These are phyloP conservation scores for Paecilomyces formosus DNA, from an alignment of 2,329 filamentous ascomycete species.

Conservation along the genomic window DNA sequence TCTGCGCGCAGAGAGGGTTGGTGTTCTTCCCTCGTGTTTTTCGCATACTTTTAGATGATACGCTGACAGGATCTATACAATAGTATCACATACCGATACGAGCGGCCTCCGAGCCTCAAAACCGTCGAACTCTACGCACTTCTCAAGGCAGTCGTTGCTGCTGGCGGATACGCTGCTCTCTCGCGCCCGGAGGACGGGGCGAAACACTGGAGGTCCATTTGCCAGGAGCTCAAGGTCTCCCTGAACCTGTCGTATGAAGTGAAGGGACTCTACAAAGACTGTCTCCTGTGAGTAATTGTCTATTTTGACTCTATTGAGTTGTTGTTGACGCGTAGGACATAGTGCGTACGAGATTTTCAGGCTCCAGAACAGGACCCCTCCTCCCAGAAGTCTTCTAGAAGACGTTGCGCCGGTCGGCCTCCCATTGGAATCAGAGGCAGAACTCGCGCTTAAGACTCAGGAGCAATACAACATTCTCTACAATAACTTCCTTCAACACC, in stretches of 20 bases:
- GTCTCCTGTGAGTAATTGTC: background rate
- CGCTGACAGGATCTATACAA: background rate
- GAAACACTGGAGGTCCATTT: background rate
- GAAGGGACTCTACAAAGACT: background rate
- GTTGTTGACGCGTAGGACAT: background rate
- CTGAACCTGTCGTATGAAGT: constrained; percentile 1
- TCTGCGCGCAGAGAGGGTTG: background rate
- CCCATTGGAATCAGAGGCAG: background rate
- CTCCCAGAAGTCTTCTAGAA: background rate
- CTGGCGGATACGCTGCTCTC: background rate
- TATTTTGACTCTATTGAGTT: background rate
- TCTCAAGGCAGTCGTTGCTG: background rate
- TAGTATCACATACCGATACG: background rate
- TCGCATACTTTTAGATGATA: background rate
- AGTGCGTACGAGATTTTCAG: constrained; percentile 1
- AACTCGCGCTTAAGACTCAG: background rate
- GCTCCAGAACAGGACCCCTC: background rate
- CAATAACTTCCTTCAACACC: background rate
- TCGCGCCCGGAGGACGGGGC: background rate
- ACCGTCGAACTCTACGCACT: background rate
- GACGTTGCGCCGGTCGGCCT: background rate
- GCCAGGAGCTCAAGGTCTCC: background rate
- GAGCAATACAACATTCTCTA: background rate
- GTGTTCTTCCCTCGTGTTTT: background rate
- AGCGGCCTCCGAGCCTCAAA: background rate